Evolutionary conservation across 495 filamentous ascomycete species (phyloP), one percentile per base, ranked within the genome.

Genomic region (Penicillium cinerascens): DNA sequence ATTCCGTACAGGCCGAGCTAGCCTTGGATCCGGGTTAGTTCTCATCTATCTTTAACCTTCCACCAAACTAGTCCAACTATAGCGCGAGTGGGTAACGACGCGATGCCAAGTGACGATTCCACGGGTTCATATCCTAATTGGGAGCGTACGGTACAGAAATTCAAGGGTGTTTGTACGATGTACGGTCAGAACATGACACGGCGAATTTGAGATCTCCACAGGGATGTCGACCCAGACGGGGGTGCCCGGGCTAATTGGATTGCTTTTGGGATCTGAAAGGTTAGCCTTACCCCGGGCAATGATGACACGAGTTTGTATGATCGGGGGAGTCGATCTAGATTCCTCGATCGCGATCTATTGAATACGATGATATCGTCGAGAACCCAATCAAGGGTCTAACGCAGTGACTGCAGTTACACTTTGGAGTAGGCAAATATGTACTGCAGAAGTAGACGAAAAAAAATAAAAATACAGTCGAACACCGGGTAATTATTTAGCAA

Each of bases 171-270:
- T 42, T 23, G 29, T 44, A 51, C 36, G 42, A 42, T 20, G 39
- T 43, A 56, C 38, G 36, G 44, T 27, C 20, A 46, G 21, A 15
- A 22, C 38, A 35, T 42, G 18, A 49, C 47, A 13, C 21, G 2
- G 23, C 38, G 21, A 4, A 10, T 33, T 36, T 17, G 41, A 4
- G 46, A 57, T 54, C 58, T 51, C 47, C 58, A 51, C 54, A 53
- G 42, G 46, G 53, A 56, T 50, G 10, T n/a, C 9, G 7, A 1
- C 7, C 26, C 7, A 29, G 4, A 11, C 22, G 22, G 22, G 7
- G 1, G 15, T 21, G 47, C 13, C 39, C 23, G 23, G 4, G 16
- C 36, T 11, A 15, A 48, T 39, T 26, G 15, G 29, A 16, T 15
- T 15, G 17, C 18, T 22, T n/a, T n/a, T n/a, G n/a, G 6, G 13